Percentiles rank a stretch among this genome's conserved stretches.
Conservation (phyloP, 1,139 yeast species). For the Zhuliangozyma blackwelliae region DNA sequence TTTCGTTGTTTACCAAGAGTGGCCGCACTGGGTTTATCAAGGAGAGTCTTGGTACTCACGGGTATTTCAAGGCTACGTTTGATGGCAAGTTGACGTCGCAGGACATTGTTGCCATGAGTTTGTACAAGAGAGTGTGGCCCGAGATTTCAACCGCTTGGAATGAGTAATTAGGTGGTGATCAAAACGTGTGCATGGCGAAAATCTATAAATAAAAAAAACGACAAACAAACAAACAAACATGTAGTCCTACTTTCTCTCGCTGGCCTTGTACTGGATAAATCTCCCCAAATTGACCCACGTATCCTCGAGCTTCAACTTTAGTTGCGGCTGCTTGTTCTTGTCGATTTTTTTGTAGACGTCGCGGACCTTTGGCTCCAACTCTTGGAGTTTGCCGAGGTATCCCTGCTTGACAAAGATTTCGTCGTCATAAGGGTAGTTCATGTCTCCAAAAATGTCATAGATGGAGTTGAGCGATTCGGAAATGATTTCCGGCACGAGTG, state of each 20-base stretch:
- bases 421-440: constrained; percentile 57
- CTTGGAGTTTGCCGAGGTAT: constrained; percentile 42
- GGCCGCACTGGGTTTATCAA: constrained; percentile 94
- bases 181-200: neutral
- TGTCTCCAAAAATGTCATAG: constrained; percentile 82
- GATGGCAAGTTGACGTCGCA: constrained; percentile 89
- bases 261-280: constrained; percentile 68
- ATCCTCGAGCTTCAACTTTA: constrained; percentile 68
- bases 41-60: constrained; percentile 96
- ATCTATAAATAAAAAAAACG: no score
- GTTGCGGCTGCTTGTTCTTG: constrained; percentile 52
- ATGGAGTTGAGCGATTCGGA: constrained; percentile 61
- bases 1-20: constrained; percentile 86
- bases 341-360: constrained; percentile 62
- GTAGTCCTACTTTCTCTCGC: constrained; percentile 11
- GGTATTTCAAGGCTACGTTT: constrained; percentile 93
- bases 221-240: no score
- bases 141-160: constrained; percentile 34
- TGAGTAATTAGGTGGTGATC: constrained; percentile 13
- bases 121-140: constrained; percentile 95
- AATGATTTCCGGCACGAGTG: constrained; percentile 34
- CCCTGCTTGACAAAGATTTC: constrained; percentile 60
- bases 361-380: constrained; percentile 46
- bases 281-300: constrained; percentile 63
- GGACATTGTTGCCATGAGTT: constrained; percentile 88